Evolutionary conservation across 2,329 filamentous ascomycete genomes (phyloP), one percentile per base, ranked within the genome.

Genomic region (Hypoxylon rubiginosum): DNA sequence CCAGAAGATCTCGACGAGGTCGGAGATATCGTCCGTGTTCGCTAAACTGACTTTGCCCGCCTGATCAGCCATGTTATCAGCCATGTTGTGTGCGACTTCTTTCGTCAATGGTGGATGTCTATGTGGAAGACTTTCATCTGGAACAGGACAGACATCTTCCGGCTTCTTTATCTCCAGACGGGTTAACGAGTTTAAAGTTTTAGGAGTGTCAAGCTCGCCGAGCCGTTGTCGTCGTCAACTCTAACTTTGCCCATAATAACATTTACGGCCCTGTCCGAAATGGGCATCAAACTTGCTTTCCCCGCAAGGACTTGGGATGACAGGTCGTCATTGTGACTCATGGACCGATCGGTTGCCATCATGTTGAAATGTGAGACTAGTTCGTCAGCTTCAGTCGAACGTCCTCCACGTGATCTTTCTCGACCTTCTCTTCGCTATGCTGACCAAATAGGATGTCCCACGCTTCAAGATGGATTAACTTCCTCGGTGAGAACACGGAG

Each of bases 1-100:
- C 70, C 69, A 71, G 60, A 72, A 72, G 26, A 75, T 72, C 45
- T 64, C 58, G 43, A 73, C 54, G 15, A 73, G 62, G 11, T 67
- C 66, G 6, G 71, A 62, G 39, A 74, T 71, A 34, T 74, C 69
- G 32, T 71, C 69, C 10, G 57, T 50, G 4, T 48, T 74, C 17
- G 73, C 72, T 5, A 73, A 45, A 55, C 62, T 66, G 32, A 73
- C 72, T 58, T 66, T 68, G 17, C 53, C 63, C 28, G 65, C 66
- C 57, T 66, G 66, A n/a, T n/a, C n/a, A n/a, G n/a, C n/a, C n/a
- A n/a, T n/a, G n/a, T n/a, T n/a, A 19, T 50, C 59, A 17, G 65
- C 63, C 60, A 63, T 56, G 3, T 53, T 34, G 28, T 53, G n/a
- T 57, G 45, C 41, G 24, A n/a, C 9, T 17, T 56, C 24, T 30